phyloP scores from a whole-genome alignment of 2,329 filamentous ascomycete genomes.

The Hypoxylon rubiginosum region DNA sequence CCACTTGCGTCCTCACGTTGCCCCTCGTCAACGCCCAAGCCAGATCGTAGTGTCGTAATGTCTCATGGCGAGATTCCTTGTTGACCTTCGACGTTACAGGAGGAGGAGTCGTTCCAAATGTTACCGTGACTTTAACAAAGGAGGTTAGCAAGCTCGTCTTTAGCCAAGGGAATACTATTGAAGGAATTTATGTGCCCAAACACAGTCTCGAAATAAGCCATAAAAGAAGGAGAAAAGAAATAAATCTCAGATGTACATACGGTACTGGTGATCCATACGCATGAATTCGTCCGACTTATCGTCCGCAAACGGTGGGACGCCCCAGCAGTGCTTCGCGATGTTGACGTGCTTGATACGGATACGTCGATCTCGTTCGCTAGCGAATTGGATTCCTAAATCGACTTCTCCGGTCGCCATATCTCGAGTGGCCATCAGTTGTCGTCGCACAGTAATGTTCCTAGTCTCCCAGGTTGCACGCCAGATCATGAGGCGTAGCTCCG shows the following conservation, averaged over 20 bases:
- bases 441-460: slow-evolving; percentile 10
- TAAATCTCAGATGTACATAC: neutral
- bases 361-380: neutral
- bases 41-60: slow-evolving; percentile 15
- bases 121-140: neutral
- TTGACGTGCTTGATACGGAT: neutral
- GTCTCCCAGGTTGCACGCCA: slow-evolving; percentile 36
- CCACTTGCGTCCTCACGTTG: neutral
- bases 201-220: neutral
- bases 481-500: slow-evolving; percentile 32
- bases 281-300: neutral
- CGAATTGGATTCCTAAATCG: neutral
- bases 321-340: neutral
- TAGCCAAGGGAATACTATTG: neutral
- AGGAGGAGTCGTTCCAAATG: neutral
- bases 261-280: neutral
- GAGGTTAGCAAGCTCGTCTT: neutral
- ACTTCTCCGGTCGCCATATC: neutral
- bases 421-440: neutral
- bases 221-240: neutral
- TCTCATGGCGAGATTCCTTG: slow-evolving; percentile 30
- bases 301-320: neutral
- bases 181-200: neutral
- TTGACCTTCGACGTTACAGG: slow-evolving; percentile 28
- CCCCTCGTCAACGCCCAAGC: slow-evolving; percentile 1